A percentile compares a stretch with the other conserved stretches of the same genome.
These are phyloP conservation scores for Chlorella variabilis DNA, from an alignment of 163 green algal genomes.

Conservation along the genomic window DNA sequence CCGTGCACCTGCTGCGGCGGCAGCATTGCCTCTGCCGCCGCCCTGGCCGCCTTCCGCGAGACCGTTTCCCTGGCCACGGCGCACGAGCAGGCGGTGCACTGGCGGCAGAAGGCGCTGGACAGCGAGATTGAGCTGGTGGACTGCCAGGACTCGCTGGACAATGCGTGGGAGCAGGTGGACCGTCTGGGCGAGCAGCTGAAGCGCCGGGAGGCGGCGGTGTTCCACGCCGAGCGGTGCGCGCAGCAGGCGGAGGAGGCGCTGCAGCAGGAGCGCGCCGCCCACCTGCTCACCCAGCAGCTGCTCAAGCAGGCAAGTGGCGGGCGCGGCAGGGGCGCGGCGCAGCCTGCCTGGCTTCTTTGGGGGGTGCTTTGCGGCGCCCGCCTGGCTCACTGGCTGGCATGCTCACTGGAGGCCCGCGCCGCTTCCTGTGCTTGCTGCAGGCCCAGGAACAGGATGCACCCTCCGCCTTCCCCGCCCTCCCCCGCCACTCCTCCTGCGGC, in stretches of 20 bases:
- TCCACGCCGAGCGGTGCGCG: not conserved
- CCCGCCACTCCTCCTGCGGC: no score
- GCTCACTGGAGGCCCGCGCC: no score
- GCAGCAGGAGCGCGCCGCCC: not conserved
- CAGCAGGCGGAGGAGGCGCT: not conserved
- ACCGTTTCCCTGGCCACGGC: not conserved
- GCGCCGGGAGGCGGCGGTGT: not conserved
- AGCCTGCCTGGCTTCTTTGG: no score
- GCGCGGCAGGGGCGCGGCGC: no score
- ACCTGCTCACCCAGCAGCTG: no score
- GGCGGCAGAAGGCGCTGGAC: not conserved
- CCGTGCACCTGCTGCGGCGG: conserved; percentile 5
- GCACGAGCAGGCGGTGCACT: not conserved
- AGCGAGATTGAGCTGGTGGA: not conserved
- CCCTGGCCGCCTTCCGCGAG: not conserved
- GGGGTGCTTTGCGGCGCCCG: no score
- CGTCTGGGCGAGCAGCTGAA: no score
- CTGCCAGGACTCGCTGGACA: not conserved
- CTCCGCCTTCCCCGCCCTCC: no score
- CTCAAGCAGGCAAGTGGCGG: no score
- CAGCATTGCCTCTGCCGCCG: not conserved
- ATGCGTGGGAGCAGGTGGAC: not conserved
- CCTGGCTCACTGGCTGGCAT: no score
- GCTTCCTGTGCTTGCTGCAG: no score
- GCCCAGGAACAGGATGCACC: no score